phyloP scores from a whole-genome alignment of 2,329 filamentous ascomycete genomes.

The Drechslerella stenobrocha region DNA sequence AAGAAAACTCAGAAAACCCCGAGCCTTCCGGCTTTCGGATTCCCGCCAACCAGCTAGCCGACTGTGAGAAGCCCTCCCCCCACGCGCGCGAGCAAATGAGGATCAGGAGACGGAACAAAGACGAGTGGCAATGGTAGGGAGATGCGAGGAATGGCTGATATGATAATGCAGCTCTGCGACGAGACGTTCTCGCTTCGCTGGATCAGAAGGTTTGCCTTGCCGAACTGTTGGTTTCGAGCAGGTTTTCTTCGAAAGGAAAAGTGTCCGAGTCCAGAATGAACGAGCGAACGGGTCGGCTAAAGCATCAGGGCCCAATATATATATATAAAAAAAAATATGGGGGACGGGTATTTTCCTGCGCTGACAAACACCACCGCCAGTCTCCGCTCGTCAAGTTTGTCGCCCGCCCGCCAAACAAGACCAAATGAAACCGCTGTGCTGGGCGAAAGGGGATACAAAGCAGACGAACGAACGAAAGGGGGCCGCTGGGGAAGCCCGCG shows the following conservation, averaged over 20 bases:
- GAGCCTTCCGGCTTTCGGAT: constrained; percentile 24
- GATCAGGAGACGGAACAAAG: constrained; percentile 11
- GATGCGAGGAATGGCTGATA: constrained; percentile 35
- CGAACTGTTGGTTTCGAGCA: constrained; percentile 48
- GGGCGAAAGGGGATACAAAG: too few species aligned
- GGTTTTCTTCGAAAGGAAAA: constrained; percentile 42
- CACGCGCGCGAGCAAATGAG: constrained; percentile 1
- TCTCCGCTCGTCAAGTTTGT: too few species aligned
- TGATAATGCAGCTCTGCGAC: constrained; percentile 43
- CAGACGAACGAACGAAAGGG: too few species aligned
- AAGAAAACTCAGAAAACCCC: neutral
- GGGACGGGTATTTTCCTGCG: neutral
- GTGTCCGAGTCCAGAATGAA: constrained; percentile 45
- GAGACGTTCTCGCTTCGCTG: constrained; percentile 43
- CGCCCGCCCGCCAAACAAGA: too few species aligned
- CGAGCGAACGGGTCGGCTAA: constrained; percentile 46
- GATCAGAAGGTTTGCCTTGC: constrained; percentile 45
- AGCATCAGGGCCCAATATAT: constrained; percentile 19
- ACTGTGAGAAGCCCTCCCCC: neutral
- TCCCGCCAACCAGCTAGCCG: constrained; percentile 26
- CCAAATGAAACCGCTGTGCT: too few species aligned
- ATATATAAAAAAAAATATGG: neutral
- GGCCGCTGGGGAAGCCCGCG: too few species aligned
- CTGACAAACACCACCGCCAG: neutral
- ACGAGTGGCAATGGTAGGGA: constrained; percentile 12